These are phyloP conservation scores for Quercus variabilis DNA, from an alignment of 306 rosid species.

Conservation along the genomic window DNA sequence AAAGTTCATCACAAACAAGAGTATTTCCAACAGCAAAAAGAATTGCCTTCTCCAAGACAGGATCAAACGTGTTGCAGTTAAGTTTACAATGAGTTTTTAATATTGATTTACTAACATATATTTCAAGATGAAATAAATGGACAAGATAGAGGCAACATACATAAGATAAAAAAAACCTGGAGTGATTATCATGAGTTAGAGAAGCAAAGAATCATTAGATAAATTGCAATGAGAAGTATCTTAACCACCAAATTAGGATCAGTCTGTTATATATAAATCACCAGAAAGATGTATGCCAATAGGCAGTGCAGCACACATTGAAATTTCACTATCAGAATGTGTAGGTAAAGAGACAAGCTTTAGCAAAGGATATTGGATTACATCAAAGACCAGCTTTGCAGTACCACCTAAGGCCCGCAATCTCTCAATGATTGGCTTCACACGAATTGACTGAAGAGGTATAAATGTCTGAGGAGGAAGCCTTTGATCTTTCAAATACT, in stretches of 20 bases:
- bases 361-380: constrained; percentile 87
- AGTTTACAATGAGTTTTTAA: constrained; percentile 42
- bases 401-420: constrained; percentile 84
- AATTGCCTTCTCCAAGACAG: constrained; percentile 93
- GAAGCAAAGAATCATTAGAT: neutral
- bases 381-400: constrained; percentile 85
- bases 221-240: neutral
- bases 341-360: constrained; percentile 4
- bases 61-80: constrained; percentile 83
- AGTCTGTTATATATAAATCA: neutral
- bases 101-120: constrained; percentile 6
- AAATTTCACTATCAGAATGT: constrained; percentile 2
- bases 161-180: neutral
- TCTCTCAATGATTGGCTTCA: constrained; percentile 90
- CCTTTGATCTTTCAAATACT: constrained; percentile 99
- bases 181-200: neutral
- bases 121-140: neutral
- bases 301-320: constrained; percentile 5
- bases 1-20: constrained; percentile 93
- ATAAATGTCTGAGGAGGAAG: constrained; percentile 99
- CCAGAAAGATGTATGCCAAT: neutral
- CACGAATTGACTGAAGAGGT: constrained; percentile 95
- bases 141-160: constrained; percentile 7
- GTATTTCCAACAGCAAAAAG: constrained; percentile 95
- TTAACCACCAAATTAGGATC: neutral